Evolutionary conservation across 2,329 filamentous ascomycete genomes (phyloP).

Genomic region (Tolypocladium ovalisporum): DNA sequence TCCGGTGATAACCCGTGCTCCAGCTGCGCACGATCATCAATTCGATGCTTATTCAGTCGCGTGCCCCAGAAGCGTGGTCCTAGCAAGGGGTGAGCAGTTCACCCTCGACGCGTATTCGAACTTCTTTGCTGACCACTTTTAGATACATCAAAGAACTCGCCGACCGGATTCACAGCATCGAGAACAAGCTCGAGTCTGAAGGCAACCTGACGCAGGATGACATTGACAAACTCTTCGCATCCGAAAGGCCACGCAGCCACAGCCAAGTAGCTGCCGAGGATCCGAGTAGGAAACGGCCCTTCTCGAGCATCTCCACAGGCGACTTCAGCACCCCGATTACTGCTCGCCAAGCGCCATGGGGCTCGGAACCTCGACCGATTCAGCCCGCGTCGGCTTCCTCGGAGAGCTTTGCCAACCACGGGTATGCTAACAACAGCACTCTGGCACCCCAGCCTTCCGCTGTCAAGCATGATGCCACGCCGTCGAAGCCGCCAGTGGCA

Average conservation of each 20-base stretch:
- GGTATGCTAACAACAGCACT: slow-evolving; percentile 27
- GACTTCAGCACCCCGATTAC: slow-evolving; percentile 28
- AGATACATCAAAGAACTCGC: slow-evolving; percentile 89
- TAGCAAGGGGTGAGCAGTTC: slow-evolving; percentile 61
- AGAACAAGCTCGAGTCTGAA: slow-evolving; percentile 59
- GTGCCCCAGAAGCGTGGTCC: slow-evolving; percentile 82
- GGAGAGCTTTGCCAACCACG: slow-evolving; percentile 14
- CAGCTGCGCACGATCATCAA: slow-evolving; percentile 67
- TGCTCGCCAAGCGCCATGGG: slow-evolving; percentile 34
- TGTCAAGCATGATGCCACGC: slow-evolving; percentile 24
- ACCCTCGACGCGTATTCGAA: neutral
- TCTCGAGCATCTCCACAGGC: slow-evolving; percentile 33
- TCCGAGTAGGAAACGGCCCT: slow-evolving; percentile 32
- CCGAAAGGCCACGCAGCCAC: slow-evolving; percentile 20
- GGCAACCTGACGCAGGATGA: slow-evolving; percentile 30
- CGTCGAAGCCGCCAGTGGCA: slow-evolving; percentile 23
- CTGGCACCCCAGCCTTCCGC: slow-evolving; percentile 34
- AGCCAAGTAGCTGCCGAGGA: slow-evolving; percentile 18
- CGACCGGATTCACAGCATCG: slow-evolving; percentile 71
- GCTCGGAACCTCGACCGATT: slow-evolving; percentile 33
- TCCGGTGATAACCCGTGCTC: slow-evolving; percentile 64
- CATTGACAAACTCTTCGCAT: slow-evolving; percentile 30
- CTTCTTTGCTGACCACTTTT: neutral
- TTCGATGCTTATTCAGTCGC: slow-evolving; percentile 74
- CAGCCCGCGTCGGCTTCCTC: slow-evolving; percentile 28